Conservation (phyloP, 2,329 filamentous ascomycete genomes). For the Sarocladiaceae sp. region DNA sequence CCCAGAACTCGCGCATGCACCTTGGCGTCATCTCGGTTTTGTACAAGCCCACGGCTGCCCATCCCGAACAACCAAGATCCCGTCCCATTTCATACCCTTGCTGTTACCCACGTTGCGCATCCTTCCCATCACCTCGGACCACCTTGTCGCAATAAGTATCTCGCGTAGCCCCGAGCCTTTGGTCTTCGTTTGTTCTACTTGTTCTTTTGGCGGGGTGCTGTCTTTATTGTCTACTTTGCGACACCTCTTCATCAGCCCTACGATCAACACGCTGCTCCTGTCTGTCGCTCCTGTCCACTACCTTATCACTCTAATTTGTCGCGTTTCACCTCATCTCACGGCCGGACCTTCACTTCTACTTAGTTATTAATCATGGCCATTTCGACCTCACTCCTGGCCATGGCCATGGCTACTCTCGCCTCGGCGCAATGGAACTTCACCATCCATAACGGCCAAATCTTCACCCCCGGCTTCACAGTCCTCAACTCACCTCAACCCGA, state of each 20-base stretch:
- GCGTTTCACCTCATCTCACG: not conserved
- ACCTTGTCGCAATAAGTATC: not conserved
- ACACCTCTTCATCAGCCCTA: not conserved
- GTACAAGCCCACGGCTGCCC: not conserved
- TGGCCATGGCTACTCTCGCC: constrained; percentile 19
- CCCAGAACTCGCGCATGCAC: not conserved
- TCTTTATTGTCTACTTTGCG: not conserved
- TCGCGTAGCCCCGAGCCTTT: not conserved
- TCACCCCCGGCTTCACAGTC: constrained; percentile 64
- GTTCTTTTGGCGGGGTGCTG: not conserved
- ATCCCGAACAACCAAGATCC: constrained; percentile 7
- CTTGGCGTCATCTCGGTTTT: constrained; percentile 8
- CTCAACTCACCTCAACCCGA: constrained; percentile 62
- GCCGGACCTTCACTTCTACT: not conserved
- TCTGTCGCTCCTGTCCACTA: not conserved
- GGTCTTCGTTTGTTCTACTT: not conserved
- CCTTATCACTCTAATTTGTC: not conserved
- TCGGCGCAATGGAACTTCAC: constrained; percentile 44
- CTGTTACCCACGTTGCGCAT: not conserved
- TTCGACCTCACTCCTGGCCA: not conserved
- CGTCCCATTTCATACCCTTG: not conserved
- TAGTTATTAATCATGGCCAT: constrained; percentile 14
- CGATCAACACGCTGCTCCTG: not conserved
- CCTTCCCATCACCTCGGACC: too few relatives aligned
- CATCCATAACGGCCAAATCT: constrained; percentile 61